Evolutionary conservation across 2,329 filamentous ascomycete genomes (phyloP).

Genomic region (Hyphodiscus sp.): DNA sequence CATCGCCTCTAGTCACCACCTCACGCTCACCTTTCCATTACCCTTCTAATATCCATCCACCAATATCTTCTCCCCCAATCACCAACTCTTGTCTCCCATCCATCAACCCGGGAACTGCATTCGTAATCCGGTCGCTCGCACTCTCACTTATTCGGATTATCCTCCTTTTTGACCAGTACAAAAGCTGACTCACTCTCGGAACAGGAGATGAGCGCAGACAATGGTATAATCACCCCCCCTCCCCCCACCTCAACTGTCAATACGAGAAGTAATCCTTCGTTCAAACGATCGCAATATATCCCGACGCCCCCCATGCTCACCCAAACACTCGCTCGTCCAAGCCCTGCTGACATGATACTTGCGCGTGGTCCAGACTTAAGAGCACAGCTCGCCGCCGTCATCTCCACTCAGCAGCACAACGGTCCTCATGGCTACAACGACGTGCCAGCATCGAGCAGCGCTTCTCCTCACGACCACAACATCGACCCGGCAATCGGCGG

Average conservation of each 20-base stretch:
- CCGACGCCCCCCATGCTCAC: slow-evolving; percentile 4
- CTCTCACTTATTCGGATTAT: neutral
- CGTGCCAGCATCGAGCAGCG: slow-evolving; percentile 26
- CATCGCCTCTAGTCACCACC: no score
- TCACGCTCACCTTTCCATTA: neutral
- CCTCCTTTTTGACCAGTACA: neutral
- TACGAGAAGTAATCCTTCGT: slow-evolving; percentile 4
- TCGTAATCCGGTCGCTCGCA: slow-evolving; percentile 1
- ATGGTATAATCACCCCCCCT: slow-evolving; percentile 16
- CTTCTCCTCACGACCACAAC: slow-evolving; percentile 29
- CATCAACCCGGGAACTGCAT: neutral
- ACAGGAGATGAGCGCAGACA: slow-evolving; percentile 27
- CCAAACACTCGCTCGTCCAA: neutral
- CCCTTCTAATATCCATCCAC: slow-evolving; percentile 1
- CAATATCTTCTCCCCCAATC: slow-evolving; percentile 4
- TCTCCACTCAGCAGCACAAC: slow-evolving; percentile 19
- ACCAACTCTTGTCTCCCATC: no score
- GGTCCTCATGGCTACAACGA: slow-evolving; percentile 29
- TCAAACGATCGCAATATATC: neutral
- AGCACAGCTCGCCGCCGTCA: slow-evolving; percentile 30
- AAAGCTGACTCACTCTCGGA: slow-evolving; percentile 26
- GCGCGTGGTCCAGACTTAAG: slow-evolving; percentile 28
- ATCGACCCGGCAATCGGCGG: slow-evolving; percentile 31
- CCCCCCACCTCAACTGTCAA: neutral
- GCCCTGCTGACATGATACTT: slow-evolving; percentile 27